Conservation (phyloP, 2,329 filamentous ascomycete genomes). For the Westerdykella sp. region DNA sequence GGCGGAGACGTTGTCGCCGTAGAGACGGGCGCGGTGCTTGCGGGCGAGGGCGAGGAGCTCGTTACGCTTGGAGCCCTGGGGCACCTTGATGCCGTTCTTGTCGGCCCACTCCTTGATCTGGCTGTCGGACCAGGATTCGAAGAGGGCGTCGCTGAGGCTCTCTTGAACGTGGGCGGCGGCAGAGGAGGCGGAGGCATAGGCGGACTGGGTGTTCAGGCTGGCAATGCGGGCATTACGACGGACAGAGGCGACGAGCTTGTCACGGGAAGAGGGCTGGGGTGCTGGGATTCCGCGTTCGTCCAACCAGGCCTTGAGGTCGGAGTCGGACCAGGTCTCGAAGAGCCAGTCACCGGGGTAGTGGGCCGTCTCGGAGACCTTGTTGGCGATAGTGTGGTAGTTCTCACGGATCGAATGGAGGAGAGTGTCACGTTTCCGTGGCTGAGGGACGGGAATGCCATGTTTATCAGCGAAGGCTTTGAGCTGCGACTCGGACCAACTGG, state of each 20-base stretch:
- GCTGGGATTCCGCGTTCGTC: slow-evolving; percentile 80
- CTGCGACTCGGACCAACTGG: slow-evolving; percentile 84
- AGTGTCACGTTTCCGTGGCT: slow-evolving; percentile 78
- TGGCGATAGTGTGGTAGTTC: slow-evolving; percentile 72
- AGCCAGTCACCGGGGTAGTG: slow-evolving; percentile 95
- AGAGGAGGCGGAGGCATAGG: slow-evolving; percentile 39
- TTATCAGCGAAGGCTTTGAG: slow-evolving; percentile 90
- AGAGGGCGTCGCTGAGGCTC: slow-evolving; percentile 72
- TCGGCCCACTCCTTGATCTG: slow-evolving; percentile 90
- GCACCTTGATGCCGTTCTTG: slow-evolving; percentile 82
- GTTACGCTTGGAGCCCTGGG: slow-evolving; percentile 84
- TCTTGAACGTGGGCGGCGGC: slow-evolving; percentile 57
- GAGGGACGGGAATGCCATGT: slow-evolving; percentile 78
- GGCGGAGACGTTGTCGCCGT: slow-evolving; percentile 55
- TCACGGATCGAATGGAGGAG: slow-evolving; percentile 71
- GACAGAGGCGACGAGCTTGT: slow-evolving; percentile 81
- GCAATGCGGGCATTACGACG: slow-evolving; percentile 85
- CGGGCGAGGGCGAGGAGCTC: slow-evolving; percentile 85
- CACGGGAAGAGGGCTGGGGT: slow-evolving; percentile 76
- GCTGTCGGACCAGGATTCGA: slow-evolving; percentile 84
- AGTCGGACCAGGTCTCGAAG: slow-evolving; percentile 85
- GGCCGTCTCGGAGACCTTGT: slow-evolving; percentile 67
- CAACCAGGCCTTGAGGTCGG: slow-evolving; percentile 88
- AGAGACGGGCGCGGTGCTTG: slow-evolving; percentile 70
- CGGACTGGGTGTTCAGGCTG: slow-evolving; percentile 59